Percentiles rank a stretch among this genome's conserved stretches.
These are phyloP conservation scores for Xylaria grammica DNA, from an alignment of 495 filamentous ascomycete species.

Conservation along the genomic window DNA sequence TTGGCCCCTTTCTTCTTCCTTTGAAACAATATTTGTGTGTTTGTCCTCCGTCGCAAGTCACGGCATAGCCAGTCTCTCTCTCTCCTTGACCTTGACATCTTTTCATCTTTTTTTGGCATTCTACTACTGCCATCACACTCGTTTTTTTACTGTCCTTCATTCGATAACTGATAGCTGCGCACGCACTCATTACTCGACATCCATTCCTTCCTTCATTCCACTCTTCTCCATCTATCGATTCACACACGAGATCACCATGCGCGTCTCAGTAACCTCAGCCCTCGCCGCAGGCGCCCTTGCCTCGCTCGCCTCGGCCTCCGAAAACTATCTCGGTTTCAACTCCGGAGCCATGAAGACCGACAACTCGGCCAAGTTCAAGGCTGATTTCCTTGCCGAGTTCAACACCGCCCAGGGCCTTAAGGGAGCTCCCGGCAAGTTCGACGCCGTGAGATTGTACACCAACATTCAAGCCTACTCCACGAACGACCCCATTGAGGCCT, in stretches of 20 bases:
- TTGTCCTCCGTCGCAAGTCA: conserved; percentile 14
- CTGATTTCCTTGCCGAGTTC: conserved; percentile 54
- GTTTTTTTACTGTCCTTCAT: conserved; percentile 17
- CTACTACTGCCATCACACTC: conserved; percentile 16
- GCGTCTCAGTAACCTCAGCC: conserved; percentile 16
- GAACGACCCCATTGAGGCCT: conserved; percentile 52
- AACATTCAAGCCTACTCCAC: conserved; percentile 58
- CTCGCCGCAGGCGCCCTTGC: conserved; percentile 39
- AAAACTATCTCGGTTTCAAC: conserved; percentile 55
- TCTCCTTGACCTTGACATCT: too few species aligned
- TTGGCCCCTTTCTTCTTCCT: conserved; percentile 2
- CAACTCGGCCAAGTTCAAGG: conserved; percentile 54
- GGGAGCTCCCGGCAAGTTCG: conserved; percentile 51
- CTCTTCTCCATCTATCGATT: background rate
- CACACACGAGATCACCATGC: conserved; percentile 10
- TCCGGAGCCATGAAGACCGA: conserved; percentile 50
- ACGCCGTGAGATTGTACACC: conserved; percentile 56
- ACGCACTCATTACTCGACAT: background rate
- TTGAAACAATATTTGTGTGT: conserved; percentile 2
- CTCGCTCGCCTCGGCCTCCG: conserved; percentile 34
- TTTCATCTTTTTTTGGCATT: background rate
- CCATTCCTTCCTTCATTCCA: background rate
- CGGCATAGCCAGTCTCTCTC: too few species aligned
- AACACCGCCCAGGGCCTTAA: conserved; percentile 47
- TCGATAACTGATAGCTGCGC: conserved; percentile 8